Percentiles rank a stretch among this genome's conserved stretches.
Conservation (phyloP, 441 rosid species). For the Populus hybrid region DNA sequence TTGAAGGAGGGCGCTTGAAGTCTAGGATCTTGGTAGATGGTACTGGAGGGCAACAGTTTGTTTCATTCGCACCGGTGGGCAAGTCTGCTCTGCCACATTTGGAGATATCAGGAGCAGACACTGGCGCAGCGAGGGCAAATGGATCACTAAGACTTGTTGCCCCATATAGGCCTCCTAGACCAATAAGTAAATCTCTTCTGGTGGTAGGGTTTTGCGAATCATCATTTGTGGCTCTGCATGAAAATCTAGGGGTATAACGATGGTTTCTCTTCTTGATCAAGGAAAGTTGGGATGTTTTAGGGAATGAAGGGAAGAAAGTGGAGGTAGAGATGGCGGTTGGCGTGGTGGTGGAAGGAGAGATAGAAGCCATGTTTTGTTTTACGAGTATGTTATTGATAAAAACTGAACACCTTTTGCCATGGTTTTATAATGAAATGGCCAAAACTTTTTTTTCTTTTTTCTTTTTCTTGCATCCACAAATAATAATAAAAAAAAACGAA, state of each 20-base stretch:
- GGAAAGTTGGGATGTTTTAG: slow-evolving; percentile 28
- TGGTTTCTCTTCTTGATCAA: slow-evolving; percentile 5
- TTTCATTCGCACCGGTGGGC: slow-evolving; percentile 29
- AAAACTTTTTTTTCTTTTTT: background rate
- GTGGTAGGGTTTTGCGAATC: slow-evolving; percentile 20
- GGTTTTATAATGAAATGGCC: background rate
- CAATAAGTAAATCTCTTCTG: slow-evolving; percentile 51
- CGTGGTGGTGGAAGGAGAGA: slow-evolving; percentile 18
- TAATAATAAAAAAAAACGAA: background rate
- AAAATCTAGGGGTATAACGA: background rate
- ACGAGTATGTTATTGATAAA: background rate
- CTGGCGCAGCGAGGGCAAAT: slow-evolving; percentile 33
- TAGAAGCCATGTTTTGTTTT: slow-evolving; percentile 32
- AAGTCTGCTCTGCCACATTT: slow-evolving; percentile 40
- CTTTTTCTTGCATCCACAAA: background rate
- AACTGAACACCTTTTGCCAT: background rate
- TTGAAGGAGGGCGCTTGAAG: slow-evolving; percentile 39
- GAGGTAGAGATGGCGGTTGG: slow-evolving; percentile 1
- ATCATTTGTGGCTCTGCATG: slow-evolving; percentile 30
- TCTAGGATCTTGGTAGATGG: slow-evolving; percentile 34
- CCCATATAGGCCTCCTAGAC: slow-evolving; percentile 30
- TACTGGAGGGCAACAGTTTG: slow-evolving; percentile 59
- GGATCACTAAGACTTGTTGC: slow-evolving; percentile 7
- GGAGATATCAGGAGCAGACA: slow-evolving; percentile 35
- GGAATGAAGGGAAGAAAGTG: slow-evolving; percentile 3